Base-by-base conservation (phyloP, 1,284 basidiomycete species). In the Ceratobasidium sp. region DNA sequence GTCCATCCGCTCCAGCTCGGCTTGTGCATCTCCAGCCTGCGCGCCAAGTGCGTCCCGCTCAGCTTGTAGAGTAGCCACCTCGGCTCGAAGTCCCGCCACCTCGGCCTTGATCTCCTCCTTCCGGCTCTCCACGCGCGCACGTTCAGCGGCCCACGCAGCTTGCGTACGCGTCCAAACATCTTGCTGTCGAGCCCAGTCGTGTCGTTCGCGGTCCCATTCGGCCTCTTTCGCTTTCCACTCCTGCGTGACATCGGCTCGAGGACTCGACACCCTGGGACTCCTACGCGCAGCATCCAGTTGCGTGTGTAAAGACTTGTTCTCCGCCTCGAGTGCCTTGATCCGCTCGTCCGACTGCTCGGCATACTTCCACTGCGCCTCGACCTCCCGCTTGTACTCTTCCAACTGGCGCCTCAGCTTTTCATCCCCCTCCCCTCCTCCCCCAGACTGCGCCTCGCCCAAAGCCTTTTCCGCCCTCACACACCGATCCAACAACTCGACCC, bases 351-450 rank as follows among this genome's bases (percentile, higher is more conserved):
- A 64, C 64, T 67, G 64, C 41, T 76, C 74, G 10, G 74, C 74
- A 46, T 67, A 76, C 20, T 67, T 76, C 74, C 74, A 76, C 54
- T 76, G 74, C 35, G 74, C 62, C 64, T 76, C 50, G 23, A 76
- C 74, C 52, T 76, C 74, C 33, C 50, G 33, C 64, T 67, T 66
- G 54, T 76, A 76, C n/a, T 76, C 64, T 16, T 76, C 74, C 64
- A 76, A 35, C 52, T 76, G 48, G 20, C 38, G 16, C 14, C 64
- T 33, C 18, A 76, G 52, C 54, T 59, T 76, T 12, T 57, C 62
- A 7, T 76, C 68, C 5, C 38, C 62, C 41, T n/a, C 54, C n/a
- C 23, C 57, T 30, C 33, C 23, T 8, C 52, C 46, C 14, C 59
- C 66, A 64, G 30, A 20, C 57, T 62, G 30, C 16, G 50, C 46